Evolutionary conservation across 2,329 filamentous ascomycete species (phyloP), one percentile per base, ranked within the genome.

Genomic region (Tricladium varicosporioides): DNA sequence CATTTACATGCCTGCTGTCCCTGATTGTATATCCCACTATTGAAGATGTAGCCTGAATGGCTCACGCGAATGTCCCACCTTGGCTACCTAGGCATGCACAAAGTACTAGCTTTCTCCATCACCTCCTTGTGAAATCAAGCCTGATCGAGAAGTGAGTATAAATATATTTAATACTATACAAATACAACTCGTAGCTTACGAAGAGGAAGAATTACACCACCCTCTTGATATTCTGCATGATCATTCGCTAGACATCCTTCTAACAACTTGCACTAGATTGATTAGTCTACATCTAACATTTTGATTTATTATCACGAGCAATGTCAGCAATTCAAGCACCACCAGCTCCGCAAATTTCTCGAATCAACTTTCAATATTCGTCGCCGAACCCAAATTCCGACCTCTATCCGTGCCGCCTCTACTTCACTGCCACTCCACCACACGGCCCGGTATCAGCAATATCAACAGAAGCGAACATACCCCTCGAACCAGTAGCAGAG

Each of bases 301-400:
- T 42, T 16, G 22, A 22, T n/a, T 40, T 36, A 19, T 31, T 51
- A 51, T 51, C 48, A 51, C 32, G 7, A 51, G 32, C 9, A 43
- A 51, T 51, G 48, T 51, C 48, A 43, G 32, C 48, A 51, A 51
- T 43, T 51, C 48, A 51, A 51, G 48, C 18, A 32, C 48, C 32
- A 51, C 2, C 48, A 18, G n/a, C 27, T 33, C n/a, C 31, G 27
- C 48, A 51, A 51, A 51, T 51, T 16, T 51, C 48, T 51, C 48
- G 48, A 51, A 40, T 40, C 36, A 32, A 51, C 33, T 51, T 51
- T 51, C 48, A 15, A 19, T 32, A 51, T 51, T 19, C 48, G 15
- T 51, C 32, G n/a, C 13, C 48, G 32, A 40, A 36, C 18, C 48
- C 32, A 51, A 51, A 40, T 42, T 51, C 48, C 32, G 5, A 51